Percentiles rank a stretch among this genome's conserved stretches.
Evolutionary conservation across 768 basidiomycete species (phyloP).

Genomic region (Boletus pseudo-olivaceus): DNA sequence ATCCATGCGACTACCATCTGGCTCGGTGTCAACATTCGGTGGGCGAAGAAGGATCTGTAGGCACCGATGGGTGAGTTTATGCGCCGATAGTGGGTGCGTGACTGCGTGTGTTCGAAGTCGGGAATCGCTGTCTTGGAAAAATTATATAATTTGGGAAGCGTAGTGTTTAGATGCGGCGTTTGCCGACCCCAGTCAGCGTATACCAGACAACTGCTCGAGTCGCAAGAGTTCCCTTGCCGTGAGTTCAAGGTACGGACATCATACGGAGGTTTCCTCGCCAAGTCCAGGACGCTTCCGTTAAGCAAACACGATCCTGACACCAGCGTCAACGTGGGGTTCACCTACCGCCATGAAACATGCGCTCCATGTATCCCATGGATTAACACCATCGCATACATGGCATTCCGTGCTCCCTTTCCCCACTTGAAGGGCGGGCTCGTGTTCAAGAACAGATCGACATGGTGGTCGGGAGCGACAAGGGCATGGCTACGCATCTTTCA

Average conservation of each 20-base stretch:
- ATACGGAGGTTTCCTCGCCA: neutral
- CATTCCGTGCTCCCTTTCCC: neutral
- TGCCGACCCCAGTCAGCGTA: neutral
- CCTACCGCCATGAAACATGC: neutral
- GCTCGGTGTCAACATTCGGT: neutral
- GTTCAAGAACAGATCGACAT: neutral
- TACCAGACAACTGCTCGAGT: neutral
- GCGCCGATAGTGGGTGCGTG: neutral
- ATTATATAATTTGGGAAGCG: constrained; percentile 1
- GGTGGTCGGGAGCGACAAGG: neutral
- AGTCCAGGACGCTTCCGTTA: neutral
- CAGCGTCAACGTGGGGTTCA: neutral
- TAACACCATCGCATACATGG: neutral
- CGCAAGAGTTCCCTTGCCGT: neutral
- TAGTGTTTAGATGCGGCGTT: neutral
- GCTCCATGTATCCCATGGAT: neutral
- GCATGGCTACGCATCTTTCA: neutral
- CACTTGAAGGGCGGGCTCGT: neutral
- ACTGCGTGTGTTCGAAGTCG: neutral
- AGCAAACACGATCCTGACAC: neutral
- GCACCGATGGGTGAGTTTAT: neutral
- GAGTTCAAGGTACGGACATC: neutral
- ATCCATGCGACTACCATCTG: neutral
- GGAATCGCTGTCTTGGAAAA: constrained; percentile 1
- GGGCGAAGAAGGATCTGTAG: neutral